Base-by-base conservation (phyloP, 2,329 filamentous ascomycete genomes). In the Samsoniella hepiali region DNA sequence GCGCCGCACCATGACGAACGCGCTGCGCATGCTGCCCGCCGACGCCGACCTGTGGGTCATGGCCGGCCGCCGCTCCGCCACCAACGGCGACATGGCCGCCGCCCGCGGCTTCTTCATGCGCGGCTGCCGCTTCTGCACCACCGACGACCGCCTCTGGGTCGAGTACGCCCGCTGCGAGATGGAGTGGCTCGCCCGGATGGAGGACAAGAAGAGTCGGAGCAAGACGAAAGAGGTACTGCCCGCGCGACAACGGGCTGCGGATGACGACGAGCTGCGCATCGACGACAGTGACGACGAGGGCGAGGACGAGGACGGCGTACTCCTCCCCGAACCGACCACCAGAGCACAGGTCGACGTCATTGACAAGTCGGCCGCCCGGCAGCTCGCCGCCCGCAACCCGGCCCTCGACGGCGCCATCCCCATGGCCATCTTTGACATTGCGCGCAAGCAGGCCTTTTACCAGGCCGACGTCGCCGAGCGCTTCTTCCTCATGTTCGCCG, bases 381-480 rank as follows among this genome's bases (percentile, higher is more conserved):
- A 80, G 61, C 78, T 96, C 67, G 51, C 58, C 32, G 81, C 89
- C 71, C 87, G 86, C 63, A 94, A 93, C 55, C 93, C 94, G 4
- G 92, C 92, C 10, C 82, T 97, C 67, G 91, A 90, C 65, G 95
- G 95, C n/a, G 95, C 92, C 17, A 97, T 99, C 68, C 93, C 95
- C 2, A 84, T 93, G 63, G 93, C 94, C 45, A 91, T 99, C 55
- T 97, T 97, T 72, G 92, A 97, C 71, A 87, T 91, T 29, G 89
- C 93, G 6, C 87, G 88, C 78, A 91, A 90, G 74, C 88, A 97
- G 70, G 84, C 90, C 59, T 87, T 90, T 67, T 87, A 88, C 73
- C 85, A 84, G 65, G 76, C 87, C 1, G 78, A 80, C 1, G 82
- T 92, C 7, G 91, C 87, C 3, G 87, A 89, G 70, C 78, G 84